phyloP scores from a whole-genome alignment of 169 alveolate species.

The Eimeria acervulina region DNA sequence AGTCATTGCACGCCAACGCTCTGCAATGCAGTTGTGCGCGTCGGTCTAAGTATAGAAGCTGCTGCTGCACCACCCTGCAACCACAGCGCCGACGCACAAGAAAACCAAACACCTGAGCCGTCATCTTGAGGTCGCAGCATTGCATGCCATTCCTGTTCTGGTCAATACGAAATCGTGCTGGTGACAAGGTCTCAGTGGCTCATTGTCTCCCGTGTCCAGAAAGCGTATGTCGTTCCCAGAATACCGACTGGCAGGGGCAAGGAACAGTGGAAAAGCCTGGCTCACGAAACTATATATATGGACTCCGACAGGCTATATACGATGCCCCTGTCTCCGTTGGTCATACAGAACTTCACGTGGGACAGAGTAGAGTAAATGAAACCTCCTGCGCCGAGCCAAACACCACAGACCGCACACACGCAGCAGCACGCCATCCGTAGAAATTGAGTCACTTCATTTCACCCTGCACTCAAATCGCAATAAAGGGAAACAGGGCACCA shows the following conservation, averaged over 20 bases:
- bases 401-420: not conserved
- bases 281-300: conserved; percentile 84
- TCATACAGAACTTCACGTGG: conserved; percentile 87
- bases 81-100: not conserved
- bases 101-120: not conserved
- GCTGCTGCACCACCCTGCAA: conserved; percentile 75
- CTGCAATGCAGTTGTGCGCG: conserved; percentile 70
- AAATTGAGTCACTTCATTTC: not conserved
- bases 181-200: not conserved
- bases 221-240: not conserved
- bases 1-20: conserved; percentile 89
- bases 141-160: not conserved
- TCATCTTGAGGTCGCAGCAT: not conserved
- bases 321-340: conserved; percentile 88
- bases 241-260: not conserved
- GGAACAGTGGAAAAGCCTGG: not conserved
- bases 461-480: not conserved
- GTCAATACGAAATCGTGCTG: not conserved
- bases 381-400: conserved; percentile 70
- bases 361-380: conserved; percentile 87
- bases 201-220: not conserved
- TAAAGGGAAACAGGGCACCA: not conserved
- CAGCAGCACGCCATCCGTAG: not conserved
- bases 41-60: conserved; percentile 79
- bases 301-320: conserved; percentile 86